A percentile compares a stretch with the other conserved stretches of the same genome.
These are phyloP conservation scores for Coemansia sp. DNA, from an alignment of 192 early-diverging fungal genomes.

Conservation along the genomic window DNA sequence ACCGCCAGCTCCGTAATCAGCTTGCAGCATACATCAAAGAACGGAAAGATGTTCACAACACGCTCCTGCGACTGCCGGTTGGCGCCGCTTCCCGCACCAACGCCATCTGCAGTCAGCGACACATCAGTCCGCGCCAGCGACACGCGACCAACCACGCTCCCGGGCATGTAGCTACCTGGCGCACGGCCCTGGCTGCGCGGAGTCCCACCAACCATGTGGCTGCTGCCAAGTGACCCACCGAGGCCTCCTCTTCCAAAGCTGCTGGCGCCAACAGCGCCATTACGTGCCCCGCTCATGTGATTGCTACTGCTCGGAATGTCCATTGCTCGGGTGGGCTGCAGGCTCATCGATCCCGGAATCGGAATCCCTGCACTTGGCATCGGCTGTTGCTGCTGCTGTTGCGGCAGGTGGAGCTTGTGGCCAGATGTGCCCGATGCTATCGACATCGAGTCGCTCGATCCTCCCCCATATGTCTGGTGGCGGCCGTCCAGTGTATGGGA, in stretches of 20 bases:
- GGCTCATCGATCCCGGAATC: conserved; percentile 25
- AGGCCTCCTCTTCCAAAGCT: conserved; percentile 18
- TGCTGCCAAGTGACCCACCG: conserved; percentile 34
- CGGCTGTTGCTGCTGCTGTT: background rate
- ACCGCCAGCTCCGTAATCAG: conserved; percentile 95
- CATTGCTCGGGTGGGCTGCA: conserved; percentile 6
- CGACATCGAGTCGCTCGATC: conserved; percentile 28
- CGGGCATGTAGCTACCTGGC: conserved; percentile 54
- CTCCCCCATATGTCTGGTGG: background rate
- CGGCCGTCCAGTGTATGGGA: conserved; percentile 1
- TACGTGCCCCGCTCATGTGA: conserved; percentile 6
- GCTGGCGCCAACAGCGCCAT: conserved; percentile 20
- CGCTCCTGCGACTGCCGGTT: conserved; percentile 57
- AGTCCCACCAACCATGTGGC: conserved; percentile 39
- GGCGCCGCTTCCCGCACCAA: conserved; percentile 46
- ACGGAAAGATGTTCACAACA: conserved; percentile 74
- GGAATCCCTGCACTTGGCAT: conserved; percentile 17
- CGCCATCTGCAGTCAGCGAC: conserved; percentile 53
- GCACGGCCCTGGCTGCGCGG: conserved; percentile 54
- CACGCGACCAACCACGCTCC: conserved; percentile 53
- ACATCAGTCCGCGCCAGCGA: conserved; percentile 50
- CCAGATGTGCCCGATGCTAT: conserved; percentile 6
- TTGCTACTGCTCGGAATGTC: conserved; percentile 11
- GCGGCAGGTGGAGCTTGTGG: background rate
- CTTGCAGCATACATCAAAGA: conserved; percentile 93